Evolutionary conservation across 2,329 filamentous ascomycete species (phyloP).

Genomic region (Colletotrichum salicis): DNA sequence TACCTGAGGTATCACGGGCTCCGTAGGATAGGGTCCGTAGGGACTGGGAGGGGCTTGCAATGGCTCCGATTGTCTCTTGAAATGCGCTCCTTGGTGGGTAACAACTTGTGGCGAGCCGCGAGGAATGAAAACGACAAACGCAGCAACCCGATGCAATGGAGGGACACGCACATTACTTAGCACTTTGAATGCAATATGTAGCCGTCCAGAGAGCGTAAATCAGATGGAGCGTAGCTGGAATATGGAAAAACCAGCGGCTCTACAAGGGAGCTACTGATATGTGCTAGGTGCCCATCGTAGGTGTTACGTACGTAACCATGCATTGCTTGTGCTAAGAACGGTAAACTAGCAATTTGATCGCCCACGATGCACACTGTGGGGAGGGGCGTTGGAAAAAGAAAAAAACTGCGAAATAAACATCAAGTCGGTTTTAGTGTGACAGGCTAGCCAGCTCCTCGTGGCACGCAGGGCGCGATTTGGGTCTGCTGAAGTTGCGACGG

Average conservation of each 20-base stretch:
- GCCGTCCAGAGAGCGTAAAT: background rate
- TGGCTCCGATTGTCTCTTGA: background rate
- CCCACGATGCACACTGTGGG: constrained; percentile 1
- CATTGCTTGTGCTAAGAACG: constrained; percentile 1
- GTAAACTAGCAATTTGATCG: constrained; percentile 10
- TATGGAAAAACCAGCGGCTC: background rate
- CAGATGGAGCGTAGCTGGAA: background rate
- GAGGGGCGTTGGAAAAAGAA: background rate
- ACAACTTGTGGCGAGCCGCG: background rate
- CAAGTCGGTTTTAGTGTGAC: background rate
- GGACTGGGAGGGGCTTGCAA: background rate
- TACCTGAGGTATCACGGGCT: background rate
- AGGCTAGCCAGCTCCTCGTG: constrained; percentile 2
- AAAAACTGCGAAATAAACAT: background rate
- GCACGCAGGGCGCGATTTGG: background rate
- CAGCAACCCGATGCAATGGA: constrained; percentile 16
- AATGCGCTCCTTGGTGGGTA: background rate
- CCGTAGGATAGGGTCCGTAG: too few relatives aligned
- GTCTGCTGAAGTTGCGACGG: background rate
- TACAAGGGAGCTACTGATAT: background rate
- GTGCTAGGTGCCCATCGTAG: background rate
- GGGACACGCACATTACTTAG: background rate
- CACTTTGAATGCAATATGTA: background rate
- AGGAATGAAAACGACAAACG: constrained; percentile 4
- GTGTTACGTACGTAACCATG: constrained; percentile 17